Evolutionary conservation across 768 basidiomycete species (phyloP).

Genomic region (Macrocybe gigantea): DNA sequence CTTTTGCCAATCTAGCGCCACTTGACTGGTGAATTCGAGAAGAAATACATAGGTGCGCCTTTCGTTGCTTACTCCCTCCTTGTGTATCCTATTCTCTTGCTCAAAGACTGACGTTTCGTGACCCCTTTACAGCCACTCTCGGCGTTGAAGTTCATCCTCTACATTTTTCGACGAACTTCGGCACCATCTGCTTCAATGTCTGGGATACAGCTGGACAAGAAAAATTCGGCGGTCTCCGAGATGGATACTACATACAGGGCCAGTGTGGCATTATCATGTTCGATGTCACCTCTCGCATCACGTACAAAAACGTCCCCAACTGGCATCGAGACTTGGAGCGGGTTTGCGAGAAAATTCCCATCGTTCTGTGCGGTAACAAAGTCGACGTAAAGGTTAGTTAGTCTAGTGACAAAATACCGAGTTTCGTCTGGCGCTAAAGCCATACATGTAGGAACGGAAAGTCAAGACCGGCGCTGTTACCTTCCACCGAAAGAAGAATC

Average conservation of each 20-base stretch:
- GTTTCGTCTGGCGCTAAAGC: background rate
- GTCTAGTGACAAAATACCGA: constrained; percentile 3
- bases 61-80: constrained; percentile 11
- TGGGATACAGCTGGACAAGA: constrained; percentile 99
- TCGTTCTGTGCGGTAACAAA: constrained; percentile 99
- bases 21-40: constrained; percentile 99
- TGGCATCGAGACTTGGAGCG: constrained; percentile 99
- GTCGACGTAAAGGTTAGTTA: constrained; percentile 92
- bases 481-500: constrained; percentile 99
- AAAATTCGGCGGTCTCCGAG: constrained; percentile 98
- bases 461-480: constrained; percentile 98
- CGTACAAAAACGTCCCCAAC: constrained; percentile 99
- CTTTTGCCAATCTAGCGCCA: constrained; percentile 62
- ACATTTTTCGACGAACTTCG: constrained; percentile 95
- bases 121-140: constrained; percentile 71
- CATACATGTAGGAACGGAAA: constrained; percentile 80
- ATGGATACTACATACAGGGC: constrained; percentile 95
- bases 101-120: background rate
- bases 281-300: constrained; percentile 98
- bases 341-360: constrained; percentile 99
- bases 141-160: constrained; percentile 99
- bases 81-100: constrained; percentile 3
- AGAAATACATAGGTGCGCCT: constrained; percentile 93
- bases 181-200: constrained; percentile 98
- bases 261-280: constrained; percentile 99